Percentiles rank a stretch among this genome's conserved stretches.
These are phyloP conservation scores for Boletellus ananiceps DNA, from an alignment of 768 basidiomycete genomes.

Conservation along the genomic window DNA sequence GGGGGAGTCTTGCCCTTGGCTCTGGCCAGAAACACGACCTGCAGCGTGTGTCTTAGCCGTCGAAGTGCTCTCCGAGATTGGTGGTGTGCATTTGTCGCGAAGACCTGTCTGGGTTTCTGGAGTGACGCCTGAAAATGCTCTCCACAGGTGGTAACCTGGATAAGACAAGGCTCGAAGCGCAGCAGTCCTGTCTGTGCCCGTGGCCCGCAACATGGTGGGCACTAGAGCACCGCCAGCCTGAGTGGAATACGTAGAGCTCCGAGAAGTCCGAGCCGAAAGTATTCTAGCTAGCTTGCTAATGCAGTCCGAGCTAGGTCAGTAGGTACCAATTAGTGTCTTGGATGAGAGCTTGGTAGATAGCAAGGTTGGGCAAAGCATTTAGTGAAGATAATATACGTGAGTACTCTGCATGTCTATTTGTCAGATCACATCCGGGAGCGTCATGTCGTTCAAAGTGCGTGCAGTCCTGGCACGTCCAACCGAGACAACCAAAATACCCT, in stretches of 20 bases:
- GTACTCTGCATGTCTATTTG: constrained; percentile 16
- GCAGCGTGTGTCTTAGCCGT: neutral
- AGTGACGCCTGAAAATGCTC: constrained; percentile 4
- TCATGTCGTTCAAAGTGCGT: constrained; percentile 6
- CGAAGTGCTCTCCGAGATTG: constrained; percentile 3
- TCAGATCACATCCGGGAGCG: constrained; percentile 12
- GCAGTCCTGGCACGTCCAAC: neutral
- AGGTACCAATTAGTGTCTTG: too few species aligned
- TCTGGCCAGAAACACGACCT: neutral
- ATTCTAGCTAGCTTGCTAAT: too few species aligned
- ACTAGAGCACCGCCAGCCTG: neutral
- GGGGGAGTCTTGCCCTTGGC: neutral
- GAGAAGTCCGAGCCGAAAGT: too few species aligned
- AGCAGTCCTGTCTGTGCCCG: constrained; percentile 1
- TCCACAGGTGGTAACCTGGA: constrained; percentile 5
- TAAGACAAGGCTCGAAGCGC: constrained; percentile 11
- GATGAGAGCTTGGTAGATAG: too few species aligned
- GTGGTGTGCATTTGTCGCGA: constrained; percentile 2
- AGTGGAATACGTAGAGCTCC: too few species aligned
- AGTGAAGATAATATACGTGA: neutral
- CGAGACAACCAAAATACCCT: constrained; percentile 1
- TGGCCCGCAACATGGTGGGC: constrained; percentile 19
- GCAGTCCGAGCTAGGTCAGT: too few species aligned
- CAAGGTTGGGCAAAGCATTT: too few species aligned
- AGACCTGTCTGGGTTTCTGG: neutral